Conservation (phyloP, 305 asterid species). For the Solanum hybrid region DNA sequence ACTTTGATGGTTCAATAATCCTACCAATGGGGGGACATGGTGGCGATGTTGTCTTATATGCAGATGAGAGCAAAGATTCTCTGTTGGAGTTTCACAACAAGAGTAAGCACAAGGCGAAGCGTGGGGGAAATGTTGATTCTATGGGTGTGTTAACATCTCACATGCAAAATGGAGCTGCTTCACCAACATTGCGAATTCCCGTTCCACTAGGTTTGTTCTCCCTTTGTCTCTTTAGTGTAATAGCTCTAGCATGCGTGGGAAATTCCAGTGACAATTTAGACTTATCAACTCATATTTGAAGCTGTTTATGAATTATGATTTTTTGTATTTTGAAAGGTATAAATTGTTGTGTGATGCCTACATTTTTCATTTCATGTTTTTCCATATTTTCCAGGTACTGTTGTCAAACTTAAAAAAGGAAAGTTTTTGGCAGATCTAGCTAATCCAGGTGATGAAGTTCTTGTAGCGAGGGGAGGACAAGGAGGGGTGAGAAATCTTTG, state of each 20-base stretch:
- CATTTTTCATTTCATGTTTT: not conserved
- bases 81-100: slow-evolving; percentile 70
- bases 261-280: not conserved
- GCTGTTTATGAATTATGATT: not conserved
- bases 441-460: slow-evolving; percentile 73
- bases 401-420: slow-evolving; percentile 79
- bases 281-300: not conserved
- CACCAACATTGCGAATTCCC: slow-evolving; percentile 65
- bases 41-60: slow-evolving; percentile 72
- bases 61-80: slow-evolving; percentile 74
- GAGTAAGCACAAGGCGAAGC: slow-evolving; percentile 58
- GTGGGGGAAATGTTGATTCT: slow-evolving; percentile 88
- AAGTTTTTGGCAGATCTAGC: slow-evolving; percentile 85
- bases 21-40: slow-evolving; percentile 87
- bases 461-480: slow-evolving; percentile 94
- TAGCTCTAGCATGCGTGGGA: not conserved
- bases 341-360: not conserved
- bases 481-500: slow-evolving; percentile 75
- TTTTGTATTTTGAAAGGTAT: not conserved
- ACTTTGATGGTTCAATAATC: slow-evolving; percentile 79
- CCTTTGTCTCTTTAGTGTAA: not conserved
- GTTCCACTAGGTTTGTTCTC: slow-evolving; percentile 69
- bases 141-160: slow-evolving; percentile 84
- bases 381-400: slow-evolving; percentile 55
- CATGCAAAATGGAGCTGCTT: slow-evolving; percentile 52